Evolutionary conservation across 1,284 basidiomycete species (phyloP).

Genomic region (Puccinia polysora): DNA sequence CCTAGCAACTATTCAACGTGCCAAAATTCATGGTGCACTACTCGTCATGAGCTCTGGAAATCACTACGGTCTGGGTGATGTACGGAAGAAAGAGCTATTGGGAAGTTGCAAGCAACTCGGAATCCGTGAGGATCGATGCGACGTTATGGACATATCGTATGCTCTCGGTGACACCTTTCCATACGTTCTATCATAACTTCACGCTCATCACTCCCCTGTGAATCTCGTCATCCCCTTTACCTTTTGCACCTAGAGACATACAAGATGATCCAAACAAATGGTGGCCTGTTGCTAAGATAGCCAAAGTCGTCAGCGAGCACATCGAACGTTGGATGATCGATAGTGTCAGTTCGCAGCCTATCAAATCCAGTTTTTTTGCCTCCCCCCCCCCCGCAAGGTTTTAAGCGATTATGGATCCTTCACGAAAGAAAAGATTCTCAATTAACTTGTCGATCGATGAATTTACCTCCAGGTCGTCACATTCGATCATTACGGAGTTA

Average conservation of each 20-base stretch:
- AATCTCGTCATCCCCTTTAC: neutral
- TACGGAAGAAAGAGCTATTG: slow-evolving; percentile 64
- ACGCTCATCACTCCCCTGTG: neutral
- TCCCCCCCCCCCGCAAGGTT: too few species aligned
- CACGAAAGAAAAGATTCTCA: slow-evolving; percentile 11
- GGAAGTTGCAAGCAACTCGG: slow-evolving; percentile 48
- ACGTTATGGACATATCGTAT: slow-evolving; percentile 64
- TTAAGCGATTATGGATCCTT: too few species aligned
- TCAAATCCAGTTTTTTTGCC: too few species aligned
- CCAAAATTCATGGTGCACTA: slow-evolving; percentile 28
- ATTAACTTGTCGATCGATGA: neutral
- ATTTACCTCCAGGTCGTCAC: slow-evolving; percentile 68
- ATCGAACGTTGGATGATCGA: slow-evolving; percentile 63
- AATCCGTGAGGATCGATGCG: slow-evolving; percentile 58
- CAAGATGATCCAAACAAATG: slow-evolving; percentile 68
- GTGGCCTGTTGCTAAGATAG: slow-evolving; percentile 67
- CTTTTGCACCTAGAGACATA: slow-evolving; percentile 58
- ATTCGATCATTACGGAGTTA: slow-evolving; percentile 77
- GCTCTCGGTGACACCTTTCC: neutral
- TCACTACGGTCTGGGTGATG: slow-evolving; percentile 70
- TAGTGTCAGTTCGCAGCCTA: slow-evolving; percentile 62
- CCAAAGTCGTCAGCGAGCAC: slow-evolving; percentile 62
- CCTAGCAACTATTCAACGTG: slow-evolving; percentile 27
- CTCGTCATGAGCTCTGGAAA: slow-evolving; percentile 57
- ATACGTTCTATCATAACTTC: neutral